Evolutionary conservation across 805 yeast species (phyloP), one percentile per base, ranked within the genome.

Genomic region (Yarrowia sp.): DNA sequence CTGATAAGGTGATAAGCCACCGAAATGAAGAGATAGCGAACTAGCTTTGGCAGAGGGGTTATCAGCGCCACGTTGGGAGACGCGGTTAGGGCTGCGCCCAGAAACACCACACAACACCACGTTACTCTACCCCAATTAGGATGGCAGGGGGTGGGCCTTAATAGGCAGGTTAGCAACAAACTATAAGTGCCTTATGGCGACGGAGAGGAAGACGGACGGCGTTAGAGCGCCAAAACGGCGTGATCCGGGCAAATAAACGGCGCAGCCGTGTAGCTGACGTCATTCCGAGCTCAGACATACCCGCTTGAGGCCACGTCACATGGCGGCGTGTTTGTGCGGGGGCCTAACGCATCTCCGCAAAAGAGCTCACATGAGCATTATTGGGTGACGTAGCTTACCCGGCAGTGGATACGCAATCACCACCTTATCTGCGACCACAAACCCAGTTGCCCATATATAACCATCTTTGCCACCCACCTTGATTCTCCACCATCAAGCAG

Each of bases 1-100:
- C 55, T 47, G 55, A 47, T 47, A 47, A 47, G 55, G 55, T 47
- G 55, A 47, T 47, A 47, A 47, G 55, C 55, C 55, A 47, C 55
- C 38, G 55, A 47, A 47, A 47, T 47, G 21, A 47, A 47, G 55
- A 47, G 55, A 47, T 47, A 47, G 38, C 38, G 55, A 31, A 14
- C 32, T 47, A 32, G 29, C 18, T 47, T 22, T n/a, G 27, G 29
- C 7, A 47, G 55, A 47, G 55, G 55, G 55, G 55, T 47, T 47
- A 47, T 47, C 55, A n/a, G 55, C 38, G 55, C 55, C 55, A 47
- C 55, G 55, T 47, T 47, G 38, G 55, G 55, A 47, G 19, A 21
- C 12, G 21, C 7, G 55, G 38, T 21, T 47, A 47, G 55, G 55
- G 55, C 6, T 19, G 36, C 3, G 31, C 27, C n/a, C 19, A 14